Base-by-base conservation (phyloP, 345 rosid genomes). In the Pistacia integerrima region DNA sequence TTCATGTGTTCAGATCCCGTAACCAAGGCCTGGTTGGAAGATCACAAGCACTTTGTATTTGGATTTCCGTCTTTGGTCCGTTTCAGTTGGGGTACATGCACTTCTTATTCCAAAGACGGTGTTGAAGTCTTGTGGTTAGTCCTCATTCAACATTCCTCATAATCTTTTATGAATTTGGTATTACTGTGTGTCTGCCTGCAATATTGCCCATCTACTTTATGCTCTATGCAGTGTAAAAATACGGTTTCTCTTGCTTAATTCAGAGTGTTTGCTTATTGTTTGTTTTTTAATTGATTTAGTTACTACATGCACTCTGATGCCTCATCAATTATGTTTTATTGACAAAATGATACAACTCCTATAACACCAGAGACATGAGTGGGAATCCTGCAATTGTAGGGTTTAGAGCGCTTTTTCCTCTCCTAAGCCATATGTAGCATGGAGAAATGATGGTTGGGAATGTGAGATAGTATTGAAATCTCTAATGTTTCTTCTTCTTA, bases 31-130 rank as follows among this genome's bases (percentile, higher is more conserved):
- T 96, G 94, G 98, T 76, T 96, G 79, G 78, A 74, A 64, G 82
- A 90, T 72, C 97, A 96, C 78, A 86, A 91, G 64, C 96, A 92
- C 81, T 49, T 81, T 3, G 84, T 96, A 33, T 95, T 93, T 90
- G 99, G 99, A 69, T 96, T 96, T 73, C 99, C 99, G 16, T 78
- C 92, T 33, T 76, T 96, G 54, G 97, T 92, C 36, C 93, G 98
- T 63, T 96, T 96, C 90, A 96, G 99, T 81, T 93, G 99, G 97
- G 98, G 94, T 25, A 93, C 98, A 72, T 96, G 98, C 87, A 91
- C 81, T 25, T 11, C 97, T 41, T 85, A 85, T 83, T 86, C 76
- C 79, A 92, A 89, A 73, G 84, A 92, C 30, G 80, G 67, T 52
- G 91, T 82, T 75, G 94, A 92, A 85, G 97, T 93, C 61, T 57